These are phyloP conservation scores for Pleomassaria siparia DNA, from an alignment of 2,329 filamentous ascomycete species.

Conservation along the genomic window DNA sequence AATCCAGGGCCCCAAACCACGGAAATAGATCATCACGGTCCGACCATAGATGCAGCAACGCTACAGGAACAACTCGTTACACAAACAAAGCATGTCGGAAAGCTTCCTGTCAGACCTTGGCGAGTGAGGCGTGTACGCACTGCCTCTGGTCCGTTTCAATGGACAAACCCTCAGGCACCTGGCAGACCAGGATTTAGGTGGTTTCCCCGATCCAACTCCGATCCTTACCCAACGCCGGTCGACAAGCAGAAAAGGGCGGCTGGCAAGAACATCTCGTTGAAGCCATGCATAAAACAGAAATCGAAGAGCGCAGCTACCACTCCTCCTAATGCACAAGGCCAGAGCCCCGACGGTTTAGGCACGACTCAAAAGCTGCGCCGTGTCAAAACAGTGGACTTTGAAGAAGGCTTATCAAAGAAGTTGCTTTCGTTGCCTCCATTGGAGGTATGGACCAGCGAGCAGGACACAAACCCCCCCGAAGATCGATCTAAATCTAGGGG, in stretches of 20 bases:
- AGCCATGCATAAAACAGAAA: slow-evolving; percentile 30
- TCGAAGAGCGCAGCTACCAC: slow-evolving; percentile 24
- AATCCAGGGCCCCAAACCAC: slow-evolving; percentile 9
- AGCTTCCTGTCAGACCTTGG: slow-evolving; percentile 7
- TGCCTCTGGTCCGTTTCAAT: slow-evolving; percentile 5
- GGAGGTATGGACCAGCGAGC: slow-evolving; percentile 5
- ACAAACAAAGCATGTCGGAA: slow-evolving; percentile 9
- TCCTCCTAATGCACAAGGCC: slow-evolving; percentile 11
- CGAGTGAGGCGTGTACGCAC: slow-evolving; percentile 6
- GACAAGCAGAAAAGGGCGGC: not conserved
- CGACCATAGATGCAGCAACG: slow-evolving; percentile 7
- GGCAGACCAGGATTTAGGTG: slow-evolving; percentile 11
- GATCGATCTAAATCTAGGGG: not conserved
- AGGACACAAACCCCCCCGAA: not conserved
- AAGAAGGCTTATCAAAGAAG: slow-evolving; percentile 10
- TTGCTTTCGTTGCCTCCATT: slow-evolving; percentile 6
- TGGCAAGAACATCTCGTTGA: slow-evolving; percentile 15
- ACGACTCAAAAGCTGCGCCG: slow-evolving; percentile 19
- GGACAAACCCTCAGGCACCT: slow-evolving; percentile 6
- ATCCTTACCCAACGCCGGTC: slow-evolving; percentile 7
- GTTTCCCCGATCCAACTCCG: slow-evolving; percentile 11
- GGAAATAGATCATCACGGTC: slow-evolving; percentile 11
- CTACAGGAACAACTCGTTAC: slow-evolving; percentile 14
- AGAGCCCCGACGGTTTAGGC: not conserved
- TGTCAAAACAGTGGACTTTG: slow-evolving; percentile 36